A percentile compares a stretch with the other conserved stretches of the same genome.
Evolutionary conservation across 2,329 filamentous ascomycete species (phyloP).

Genomic region (Pseudonectria buxi): DNA sequence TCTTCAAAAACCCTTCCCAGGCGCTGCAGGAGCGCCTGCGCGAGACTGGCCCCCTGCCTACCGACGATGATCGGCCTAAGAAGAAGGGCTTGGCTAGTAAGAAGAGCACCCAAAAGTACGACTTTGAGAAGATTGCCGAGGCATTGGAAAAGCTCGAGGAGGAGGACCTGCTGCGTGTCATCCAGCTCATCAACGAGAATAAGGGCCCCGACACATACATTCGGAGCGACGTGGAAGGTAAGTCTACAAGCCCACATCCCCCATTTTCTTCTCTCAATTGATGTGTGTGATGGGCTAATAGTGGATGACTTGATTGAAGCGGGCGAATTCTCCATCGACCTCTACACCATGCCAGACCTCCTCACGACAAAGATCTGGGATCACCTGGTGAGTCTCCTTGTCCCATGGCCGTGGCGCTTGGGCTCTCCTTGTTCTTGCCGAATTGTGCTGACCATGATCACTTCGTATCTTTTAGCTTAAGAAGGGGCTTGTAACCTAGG

Average conservation of each 20-base stretch:
- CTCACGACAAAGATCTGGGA: slow-evolving; percentile 96
- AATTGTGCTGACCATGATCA: slow-evolving; percentile 2
- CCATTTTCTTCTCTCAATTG: slow-evolving; percentile 21
- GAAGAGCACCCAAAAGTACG: slow-evolving; percentile 68
- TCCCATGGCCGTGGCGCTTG: no score
- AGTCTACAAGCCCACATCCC: slow-evolving; percentile 29
- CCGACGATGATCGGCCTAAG: slow-evolving; percentile 54
- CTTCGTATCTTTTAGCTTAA: slow-evolving; percentile 25
- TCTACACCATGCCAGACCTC: slow-evolving; percentile 90
- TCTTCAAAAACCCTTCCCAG: slow-evolving; percentile 89
- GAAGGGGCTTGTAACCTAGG: slow-evolving; percentile 34
- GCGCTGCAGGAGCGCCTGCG: slow-evolving; percentile 72
- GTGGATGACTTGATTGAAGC: slow-evolving; percentile 44
- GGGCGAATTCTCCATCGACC: slow-evolving; percentile 95
- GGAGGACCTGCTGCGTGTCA: slow-evolving; percentile 88
- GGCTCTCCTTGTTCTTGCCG: not conserved
- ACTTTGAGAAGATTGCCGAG: slow-evolving; percentile 96
- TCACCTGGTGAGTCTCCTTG: slow-evolving; percentile 49
- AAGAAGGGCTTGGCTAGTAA: slow-evolving; percentile 63
- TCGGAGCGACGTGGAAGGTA: slow-evolving; percentile 93
- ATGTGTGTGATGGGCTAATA: slow-evolving; percentile 29
- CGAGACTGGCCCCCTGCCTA: slow-evolving; percentile 80
- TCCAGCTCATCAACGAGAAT: slow-evolving; percentile 97
- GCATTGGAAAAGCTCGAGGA: slow-evolving; percentile 82
- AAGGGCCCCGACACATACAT: slow-evolving; percentile 92